Evolutionary conservation across 2,329 filamentous ascomycete species (phyloP).

Genomic region (Neonectria hederae): DNA sequence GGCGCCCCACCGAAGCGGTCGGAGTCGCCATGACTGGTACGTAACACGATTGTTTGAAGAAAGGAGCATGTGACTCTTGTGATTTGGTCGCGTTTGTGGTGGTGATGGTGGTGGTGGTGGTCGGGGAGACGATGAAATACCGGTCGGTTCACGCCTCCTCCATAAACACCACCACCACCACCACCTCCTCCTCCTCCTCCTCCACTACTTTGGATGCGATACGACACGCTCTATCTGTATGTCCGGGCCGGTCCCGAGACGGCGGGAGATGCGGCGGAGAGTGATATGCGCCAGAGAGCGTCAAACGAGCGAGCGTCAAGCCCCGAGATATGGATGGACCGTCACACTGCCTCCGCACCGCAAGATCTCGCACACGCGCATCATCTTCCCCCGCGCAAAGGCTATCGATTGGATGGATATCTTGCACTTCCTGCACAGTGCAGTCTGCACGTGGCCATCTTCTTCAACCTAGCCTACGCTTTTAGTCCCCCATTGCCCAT

Average conservation of each 20-base stretch:
- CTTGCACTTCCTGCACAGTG: constrained; percentile 29
- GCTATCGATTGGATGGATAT: constrained; percentile 38
- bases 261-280: constrained; percentile 22
- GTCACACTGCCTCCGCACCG: constrained; percentile 15
- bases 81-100: background rate
- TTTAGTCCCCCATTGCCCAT: constrained; percentile 10
- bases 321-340: constrained; percentile 1
- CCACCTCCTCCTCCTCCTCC: too few relatives aligned
- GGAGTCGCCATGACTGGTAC: constrained; percentile 30
- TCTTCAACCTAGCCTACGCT: background rate
- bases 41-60: constrained; percentile 19
- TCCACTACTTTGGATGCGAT: constrained; percentile 9
- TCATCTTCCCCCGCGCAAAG: constrained; percentile 14
- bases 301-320: constrained; percentile 5
- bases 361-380: constrained; percentile 26
- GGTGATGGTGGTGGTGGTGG: background rate
- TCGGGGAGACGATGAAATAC: constrained; percentile 5
- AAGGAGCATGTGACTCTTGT: background rate
- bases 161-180: background rate
- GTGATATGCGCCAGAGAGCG: constrained; percentile 8
- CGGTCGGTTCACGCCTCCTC: constrained; percentile 15
- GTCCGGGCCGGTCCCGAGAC: constrained; percentile 40
- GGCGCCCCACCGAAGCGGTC: constrained; percentile 25
- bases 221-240: constrained; percentile 30
- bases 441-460: constrained; percentile 19